Conservation (phyloP, 495 filamentous ascomycete genomes). For the Endocarpon pusillum region DNA sequence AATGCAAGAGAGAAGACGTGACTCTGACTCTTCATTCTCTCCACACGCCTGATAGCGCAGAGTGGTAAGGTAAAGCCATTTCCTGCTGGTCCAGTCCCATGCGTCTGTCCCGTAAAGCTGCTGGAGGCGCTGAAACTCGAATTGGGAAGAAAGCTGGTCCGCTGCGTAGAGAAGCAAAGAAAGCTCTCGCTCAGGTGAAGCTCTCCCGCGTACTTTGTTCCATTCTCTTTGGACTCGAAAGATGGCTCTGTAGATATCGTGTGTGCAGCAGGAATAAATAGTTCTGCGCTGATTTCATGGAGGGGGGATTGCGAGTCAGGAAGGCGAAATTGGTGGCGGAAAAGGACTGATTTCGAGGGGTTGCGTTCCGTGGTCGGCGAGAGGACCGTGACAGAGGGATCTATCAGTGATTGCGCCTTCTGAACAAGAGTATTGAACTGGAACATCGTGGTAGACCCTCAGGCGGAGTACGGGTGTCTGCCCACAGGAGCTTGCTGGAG, state of each 20-base stretch:
- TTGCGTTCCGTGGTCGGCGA: conserved; percentile 39
- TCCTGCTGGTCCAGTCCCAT: conserved; percentile 80
- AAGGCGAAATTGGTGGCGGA: conserved; percentile 90
- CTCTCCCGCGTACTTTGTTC: conserved; percentile 81
- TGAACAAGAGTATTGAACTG: conserved; percentile 77
- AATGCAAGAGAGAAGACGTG: conserved; percentile 85
- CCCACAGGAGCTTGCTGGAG: no score
- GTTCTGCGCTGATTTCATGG: conserved; percentile 89
- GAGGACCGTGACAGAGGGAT: conserved; percentile 51
- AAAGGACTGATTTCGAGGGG: conserved; percentile 80
- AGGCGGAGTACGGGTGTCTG: no score
- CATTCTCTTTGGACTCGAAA: conserved; percentile 45
- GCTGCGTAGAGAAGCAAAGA: conserved; percentile 88
- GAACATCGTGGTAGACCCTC: no score
- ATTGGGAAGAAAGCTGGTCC: conserved; percentile 66
- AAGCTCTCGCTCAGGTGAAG: conserved; percentile 87
- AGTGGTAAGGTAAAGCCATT: conserved; percentile 95
- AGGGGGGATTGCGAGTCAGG: conserved; percentile 80
- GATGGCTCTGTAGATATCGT: conserved; percentile 23
- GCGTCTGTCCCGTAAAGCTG: conserved; percentile 71
- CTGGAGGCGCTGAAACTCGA: conserved; percentile 60
- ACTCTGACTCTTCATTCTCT: conserved; percentile 76
- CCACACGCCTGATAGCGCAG: conserved; percentile 77
- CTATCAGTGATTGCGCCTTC: conserved; percentile 88
- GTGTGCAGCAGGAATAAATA: conserved; percentile 56